Evolutionary conservation across 352 stramenopile species (phyloP).

Genomic region (Pythium monospermum): DNA sequence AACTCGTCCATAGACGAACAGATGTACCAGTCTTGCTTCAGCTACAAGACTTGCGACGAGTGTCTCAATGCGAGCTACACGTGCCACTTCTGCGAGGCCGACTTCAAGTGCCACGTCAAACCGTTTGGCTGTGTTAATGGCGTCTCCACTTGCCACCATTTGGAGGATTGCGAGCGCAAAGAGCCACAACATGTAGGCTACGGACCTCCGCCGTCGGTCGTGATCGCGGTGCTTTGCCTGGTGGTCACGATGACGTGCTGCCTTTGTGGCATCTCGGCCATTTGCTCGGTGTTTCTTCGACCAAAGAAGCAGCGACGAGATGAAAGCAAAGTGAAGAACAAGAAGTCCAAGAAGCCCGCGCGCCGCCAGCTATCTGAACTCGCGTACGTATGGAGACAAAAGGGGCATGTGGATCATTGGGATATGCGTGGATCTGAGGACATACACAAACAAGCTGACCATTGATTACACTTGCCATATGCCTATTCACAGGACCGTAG

Average conservation of each 20-base stretch:
- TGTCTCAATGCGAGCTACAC: conserved; percentile 68
- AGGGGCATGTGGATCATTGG: too few species aligned
- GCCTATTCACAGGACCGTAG: conserved; percentile 26
- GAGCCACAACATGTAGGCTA: conserved; percentile 79
- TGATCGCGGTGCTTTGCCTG: conserved; percentile 79
- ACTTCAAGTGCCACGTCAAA: conserved; percentile 81
- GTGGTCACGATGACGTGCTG: conserved; percentile 82
- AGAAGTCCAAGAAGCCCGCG: conserved; percentile 20
- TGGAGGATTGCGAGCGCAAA: conserved; percentile 74
- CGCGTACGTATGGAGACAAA: conserved; percentile 16
- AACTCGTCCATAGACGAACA: too few species aligned
- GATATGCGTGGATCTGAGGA: too few species aligned
- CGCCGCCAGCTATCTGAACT: background rate
- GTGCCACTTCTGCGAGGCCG: conserved; percentile 80
- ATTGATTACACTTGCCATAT: too few species aligned
- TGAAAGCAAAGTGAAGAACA: conserved; percentile 21
- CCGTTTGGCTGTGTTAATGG: conserved; percentile 55
- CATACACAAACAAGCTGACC: too few species aligned
- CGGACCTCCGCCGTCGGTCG: conserved; percentile 68
- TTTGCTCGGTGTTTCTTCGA: conserved; percentile 66
- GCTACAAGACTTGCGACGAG: conserved; percentile 66
- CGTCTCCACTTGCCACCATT: conserved; percentile 76
- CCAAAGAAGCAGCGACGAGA: conserved; percentile 7
- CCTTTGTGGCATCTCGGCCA: conserved; percentile 65
- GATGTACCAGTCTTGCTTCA: conserved; percentile 38